Percentiles rank a stretch among this genome's conserved stretches.
Conservation (phyloP, 2,329 filamentous ascomycete species). For the Fusarium sp. region DNA sequence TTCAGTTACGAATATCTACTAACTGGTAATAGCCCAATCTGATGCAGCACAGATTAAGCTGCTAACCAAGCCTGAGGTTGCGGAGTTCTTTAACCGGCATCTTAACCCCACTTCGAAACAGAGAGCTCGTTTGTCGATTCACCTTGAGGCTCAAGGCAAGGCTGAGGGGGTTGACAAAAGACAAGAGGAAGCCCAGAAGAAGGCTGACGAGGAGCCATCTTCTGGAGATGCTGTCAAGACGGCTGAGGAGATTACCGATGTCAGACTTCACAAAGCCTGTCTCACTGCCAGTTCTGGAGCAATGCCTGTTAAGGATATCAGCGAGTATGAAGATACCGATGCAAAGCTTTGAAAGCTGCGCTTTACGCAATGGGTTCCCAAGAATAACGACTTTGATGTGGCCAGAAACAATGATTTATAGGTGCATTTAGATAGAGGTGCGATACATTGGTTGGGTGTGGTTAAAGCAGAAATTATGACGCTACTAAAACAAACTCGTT, state of each 20-base stretch:
- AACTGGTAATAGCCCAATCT: slow-evolving; percentile 68
- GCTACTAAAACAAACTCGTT: slow-evolving; percentile 9
- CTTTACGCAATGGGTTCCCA: slow-evolving; percentile 6
- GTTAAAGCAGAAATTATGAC: slow-evolving; percentile 13
- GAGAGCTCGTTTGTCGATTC: slow-evolving; percentile 86
- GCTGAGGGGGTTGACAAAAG: slow-evolving; percentile 61
- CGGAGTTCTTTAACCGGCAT: slow-evolving; percentile 81
- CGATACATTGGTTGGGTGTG: slow-evolving; percentile 23
- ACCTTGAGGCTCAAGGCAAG: slow-evolving; percentile 80
- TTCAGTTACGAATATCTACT: slow-evolving; percentile 16
- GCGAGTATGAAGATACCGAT: slow-evolving; percentile 87
- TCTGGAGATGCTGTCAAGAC: slow-evolving; percentile 53
- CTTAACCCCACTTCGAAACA: slow-evolving; percentile 79
- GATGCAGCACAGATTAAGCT: slow-evolving; percentile 81
- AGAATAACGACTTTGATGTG: slow-evolving; percentile 15
- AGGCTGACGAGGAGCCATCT: slow-evolving; percentile 51
- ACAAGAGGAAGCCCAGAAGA: slow-evolving; percentile 60
- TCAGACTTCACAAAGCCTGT: slow-evolving; percentile 82
- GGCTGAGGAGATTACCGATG: slow-evolving; percentile 77
- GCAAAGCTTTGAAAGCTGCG: slow-evolving; percentile 73
- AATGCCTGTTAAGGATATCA: slow-evolving; percentile 78
- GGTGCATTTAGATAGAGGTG: slow-evolving; percentile 33
- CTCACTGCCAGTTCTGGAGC: slow-evolving; percentile 80
- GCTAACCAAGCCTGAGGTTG: slow-evolving; percentile 83
- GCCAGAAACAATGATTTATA: slow-evolving; percentile 15